These are phyloP conservation scores for Penicillium sp. DNA, from an alignment of 2,329 filamentous ascomycete genomes.

Conservation along the genomic window DNA sequence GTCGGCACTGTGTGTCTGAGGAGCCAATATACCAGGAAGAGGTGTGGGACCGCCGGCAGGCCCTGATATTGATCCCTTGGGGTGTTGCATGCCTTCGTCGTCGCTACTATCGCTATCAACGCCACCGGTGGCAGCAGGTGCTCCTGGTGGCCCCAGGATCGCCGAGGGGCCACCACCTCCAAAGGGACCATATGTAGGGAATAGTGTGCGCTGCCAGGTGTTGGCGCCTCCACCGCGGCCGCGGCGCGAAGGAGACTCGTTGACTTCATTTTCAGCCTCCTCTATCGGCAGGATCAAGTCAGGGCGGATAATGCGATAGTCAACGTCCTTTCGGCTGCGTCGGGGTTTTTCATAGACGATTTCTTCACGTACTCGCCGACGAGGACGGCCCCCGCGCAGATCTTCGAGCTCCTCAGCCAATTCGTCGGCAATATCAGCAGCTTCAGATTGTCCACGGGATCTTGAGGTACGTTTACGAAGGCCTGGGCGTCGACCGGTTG, in stretches of 20 bases:
- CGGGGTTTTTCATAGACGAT: conserved; percentile 55
- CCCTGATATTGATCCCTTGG: conserved; percentile 36
- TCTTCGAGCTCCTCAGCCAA: conserved; percentile 64
- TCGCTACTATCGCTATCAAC: conserved; percentile 97
- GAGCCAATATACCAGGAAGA: conserved; percentile 58
- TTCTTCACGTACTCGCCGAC: conserved; percentile 41
- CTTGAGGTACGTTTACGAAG: conserved; percentile 57
- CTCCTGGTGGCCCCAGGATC: conserved; percentile 74
- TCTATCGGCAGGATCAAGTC: conserved; percentile 74
- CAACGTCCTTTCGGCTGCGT: conserved; percentile 68
- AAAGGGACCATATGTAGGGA: conserved; percentile 91
- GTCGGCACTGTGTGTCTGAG: conserved; percentile 63
- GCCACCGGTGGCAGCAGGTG: conserved; percentile 71
- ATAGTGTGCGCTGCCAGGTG: conserved; percentile 78
- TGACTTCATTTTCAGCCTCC: conserved; percentile 70
- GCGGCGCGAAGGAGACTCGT: conserved; percentile 71
- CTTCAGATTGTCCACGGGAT: conserved; percentile 50
- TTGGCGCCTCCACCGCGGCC: conserved; percentile 64
- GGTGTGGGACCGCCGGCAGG: conserved; percentile 67
- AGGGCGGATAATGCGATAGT: conserved; percentile 85
- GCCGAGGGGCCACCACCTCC: conserved; percentile 76
- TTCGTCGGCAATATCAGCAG: conserved; percentile 58
- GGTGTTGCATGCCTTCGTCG: conserved; percentile 77
- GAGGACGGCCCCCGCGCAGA: conserved; percentile 52
- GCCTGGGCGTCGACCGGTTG: conserved; percentile 56